phyloP scores from a whole-genome alignment of 2,329 filamentous ascomycete genomes.

The Elsinoe ampelina region DNA sequence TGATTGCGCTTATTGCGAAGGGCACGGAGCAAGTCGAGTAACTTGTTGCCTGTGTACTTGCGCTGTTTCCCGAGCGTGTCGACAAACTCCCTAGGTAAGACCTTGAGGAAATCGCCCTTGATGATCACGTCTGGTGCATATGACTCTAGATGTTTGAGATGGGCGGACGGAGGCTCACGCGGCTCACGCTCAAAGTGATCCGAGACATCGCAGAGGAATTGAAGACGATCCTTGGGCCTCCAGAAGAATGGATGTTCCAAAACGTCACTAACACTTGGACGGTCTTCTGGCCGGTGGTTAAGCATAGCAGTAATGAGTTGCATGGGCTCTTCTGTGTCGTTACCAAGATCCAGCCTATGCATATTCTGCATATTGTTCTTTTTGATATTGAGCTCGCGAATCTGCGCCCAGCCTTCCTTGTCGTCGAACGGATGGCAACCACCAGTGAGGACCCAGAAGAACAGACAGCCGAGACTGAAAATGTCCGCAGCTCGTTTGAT shows the following conservation, averaged over 20 bases:
- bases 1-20: constrained; percentile 95
- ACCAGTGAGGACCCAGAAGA: constrained; percentile 94
- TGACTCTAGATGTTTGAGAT: constrained; percentile 50
- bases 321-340: constrained; percentile 77
- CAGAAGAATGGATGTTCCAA: constrained; percentile 97
- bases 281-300: constrained; percentile 51
- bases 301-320: constrained; percentile 81
- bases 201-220: constrained; percentile 91
- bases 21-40: constrained; percentile 80
- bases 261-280: constrained; percentile 67
- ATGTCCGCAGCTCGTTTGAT: constrained; percentile 96
- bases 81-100: constrained; percentile 71
- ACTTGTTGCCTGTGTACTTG: constrained; percentile 76
- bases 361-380: constrained; percentile 72
- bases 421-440: constrained; percentile 90
- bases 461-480: constrained; percentile 94
- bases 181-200: constrained; percentile 94
- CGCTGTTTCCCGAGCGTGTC: constrained; percentile 87
- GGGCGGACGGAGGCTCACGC: constrained; percentile 65
- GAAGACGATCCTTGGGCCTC: constrained; percentile 76
- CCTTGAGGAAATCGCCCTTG: constrained; percentile 57
- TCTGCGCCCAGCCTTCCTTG: constrained; percentile 78
- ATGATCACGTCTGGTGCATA: constrained; percentile 36
- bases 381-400: constrained; percentile 87
- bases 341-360: constrained; percentile 42